Conservation (phyloP, 1,284 basidiomycete genomes). For the Cryptococcus deneoformans region DNA sequence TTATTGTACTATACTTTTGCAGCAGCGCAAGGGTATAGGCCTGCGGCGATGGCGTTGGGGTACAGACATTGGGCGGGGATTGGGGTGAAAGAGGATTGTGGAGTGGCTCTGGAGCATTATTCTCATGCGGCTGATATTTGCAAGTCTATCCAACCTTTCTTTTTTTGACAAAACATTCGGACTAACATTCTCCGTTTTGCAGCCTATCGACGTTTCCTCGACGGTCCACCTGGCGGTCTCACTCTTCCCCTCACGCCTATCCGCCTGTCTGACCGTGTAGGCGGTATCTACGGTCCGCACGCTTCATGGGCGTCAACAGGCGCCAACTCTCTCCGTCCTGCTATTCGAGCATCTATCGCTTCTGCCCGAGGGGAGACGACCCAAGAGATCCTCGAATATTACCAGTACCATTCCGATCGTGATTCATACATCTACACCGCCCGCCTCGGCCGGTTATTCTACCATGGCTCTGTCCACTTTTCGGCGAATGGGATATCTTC, state of each 20-base stretch:
- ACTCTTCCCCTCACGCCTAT: slow-evolving; percentile 80
- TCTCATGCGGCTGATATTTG: slow-evolving; percentile 79
- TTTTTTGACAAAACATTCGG: no score
- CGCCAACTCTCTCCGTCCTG: slow-evolving; percentile 63
- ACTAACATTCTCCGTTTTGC: no score
- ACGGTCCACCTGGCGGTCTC: slow-evolving; percentile 87
- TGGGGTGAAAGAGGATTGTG: slow-evolving; percentile 80
- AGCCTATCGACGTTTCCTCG: slow-evolving; percentile 70
- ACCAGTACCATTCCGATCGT: slow-evolving; percentile 89
- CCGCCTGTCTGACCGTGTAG: slow-evolving; percentile 81
- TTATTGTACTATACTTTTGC: slow-evolving; percentile 92
- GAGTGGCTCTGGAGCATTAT: slow-evolving; percentile 79
- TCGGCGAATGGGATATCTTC: slow-evolving; percentile 70
- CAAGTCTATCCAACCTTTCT: slow-evolving; percentile 38
- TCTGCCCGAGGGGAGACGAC: slow-evolving; percentile 83
- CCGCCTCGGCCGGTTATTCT: slow-evolving; percentile 87
- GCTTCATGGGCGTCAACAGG: slow-evolving; percentile 66
- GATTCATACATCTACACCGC: slow-evolving; percentile 81
- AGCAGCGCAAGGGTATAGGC: slow-evolving; percentile 77
- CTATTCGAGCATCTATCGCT: slow-evolving; percentile 77
- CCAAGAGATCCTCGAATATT: slow-evolving; percentile 88
- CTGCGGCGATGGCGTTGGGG: slow-evolving; percentile 87
- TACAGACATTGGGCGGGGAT: slow-evolving; percentile 97
- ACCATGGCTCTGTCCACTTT: slow-evolving; percentile 82
- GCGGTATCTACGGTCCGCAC: slow-evolving; percentile 89